phyloP scores from a whole-genome alignment of 768 basidiomycete genomes.

The Pulveroboletus frians region DNA sequence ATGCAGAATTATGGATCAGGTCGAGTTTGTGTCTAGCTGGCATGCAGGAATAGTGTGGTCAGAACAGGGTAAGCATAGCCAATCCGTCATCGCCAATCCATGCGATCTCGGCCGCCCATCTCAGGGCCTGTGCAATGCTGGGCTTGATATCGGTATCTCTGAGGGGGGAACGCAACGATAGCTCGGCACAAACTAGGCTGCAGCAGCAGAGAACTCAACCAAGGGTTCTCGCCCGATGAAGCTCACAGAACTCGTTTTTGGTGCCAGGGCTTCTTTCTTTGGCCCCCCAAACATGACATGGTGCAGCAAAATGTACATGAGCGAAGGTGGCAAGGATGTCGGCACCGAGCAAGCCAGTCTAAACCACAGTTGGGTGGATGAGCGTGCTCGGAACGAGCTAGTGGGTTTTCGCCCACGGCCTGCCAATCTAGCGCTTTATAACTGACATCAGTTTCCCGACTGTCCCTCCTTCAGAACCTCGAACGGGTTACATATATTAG shows the following conservation, averaged over 20 bases:
- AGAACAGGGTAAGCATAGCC: background rate
- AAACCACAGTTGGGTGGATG: background rate
- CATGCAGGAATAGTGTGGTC: background rate
- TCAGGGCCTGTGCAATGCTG: background rate
- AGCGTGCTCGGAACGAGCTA: background rate
- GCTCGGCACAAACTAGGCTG: too few species aligned
- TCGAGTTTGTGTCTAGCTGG: conserved; percentile 6
- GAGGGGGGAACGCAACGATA: too few species aligned
- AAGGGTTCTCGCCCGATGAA: background rate
- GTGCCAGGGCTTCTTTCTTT: background rate
- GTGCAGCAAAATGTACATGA: background rate
- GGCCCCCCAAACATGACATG: background rate
- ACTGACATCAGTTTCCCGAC: too few species aligned
- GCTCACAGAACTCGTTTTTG: background rate
- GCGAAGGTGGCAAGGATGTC: background rate
- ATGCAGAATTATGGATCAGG: conserved; percentile 7
- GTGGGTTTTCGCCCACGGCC: too few species aligned
- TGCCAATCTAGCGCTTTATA: background rate
- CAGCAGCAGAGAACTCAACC: background rate
- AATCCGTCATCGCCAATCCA: background rate
- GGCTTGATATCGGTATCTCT: too few species aligned
- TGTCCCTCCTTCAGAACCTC: background rate
- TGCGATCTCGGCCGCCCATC: too few species aligned
- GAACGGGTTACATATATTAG: background rate
- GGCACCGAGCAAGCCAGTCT: background rate